A percentile compares a stretch with the other conserved stretches of the same genome.
Conservation (phyloP, 148 eudicot genomes). For the Beta vulgaris region DNA sequence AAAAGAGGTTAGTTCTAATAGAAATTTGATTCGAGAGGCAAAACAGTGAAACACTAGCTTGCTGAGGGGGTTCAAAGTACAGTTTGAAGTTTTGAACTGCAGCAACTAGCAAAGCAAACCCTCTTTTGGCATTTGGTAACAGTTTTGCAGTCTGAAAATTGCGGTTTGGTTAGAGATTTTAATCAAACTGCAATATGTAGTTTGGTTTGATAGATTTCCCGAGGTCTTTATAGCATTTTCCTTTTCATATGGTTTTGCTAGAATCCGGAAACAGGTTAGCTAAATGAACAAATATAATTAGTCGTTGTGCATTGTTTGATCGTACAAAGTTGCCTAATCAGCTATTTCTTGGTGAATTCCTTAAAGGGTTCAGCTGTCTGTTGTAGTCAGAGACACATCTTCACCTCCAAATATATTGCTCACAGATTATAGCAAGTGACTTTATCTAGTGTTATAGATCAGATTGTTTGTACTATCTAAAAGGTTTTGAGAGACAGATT, state of each 20-base stretch:
- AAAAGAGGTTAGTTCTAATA: background rate
- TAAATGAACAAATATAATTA: background rate
- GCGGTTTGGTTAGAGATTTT: too few relatives aligned
- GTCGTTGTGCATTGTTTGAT: background rate
- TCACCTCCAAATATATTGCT: background rate
- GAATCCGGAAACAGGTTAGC: background rate
- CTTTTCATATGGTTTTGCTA: background rate
- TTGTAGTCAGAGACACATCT: background rate
- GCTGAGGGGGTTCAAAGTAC: too few relatives aligned
- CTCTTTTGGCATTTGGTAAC: too few relatives aligned
- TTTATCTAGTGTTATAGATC: background rate
- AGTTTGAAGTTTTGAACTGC: too few relatives aligned
- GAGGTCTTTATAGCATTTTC: background rate
- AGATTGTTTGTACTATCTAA: too few relatives aligned
- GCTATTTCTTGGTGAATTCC: background rate
- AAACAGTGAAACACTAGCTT: too few relatives aligned
- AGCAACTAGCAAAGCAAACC: too few relatives aligned
- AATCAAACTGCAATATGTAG: too few relatives aligned
- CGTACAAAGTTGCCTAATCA: background rate
- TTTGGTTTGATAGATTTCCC: too few relatives aligned
- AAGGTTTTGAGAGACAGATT: too few relatives aligned
- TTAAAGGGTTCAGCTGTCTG: background rate
- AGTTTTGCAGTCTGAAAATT: too few relatives aligned
- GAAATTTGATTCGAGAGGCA: background rate
- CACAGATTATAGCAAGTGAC: background rate